Base-by-base conservation (phyloP, 257 asterid genomes). In the Jacaranda copaia region DNA sequence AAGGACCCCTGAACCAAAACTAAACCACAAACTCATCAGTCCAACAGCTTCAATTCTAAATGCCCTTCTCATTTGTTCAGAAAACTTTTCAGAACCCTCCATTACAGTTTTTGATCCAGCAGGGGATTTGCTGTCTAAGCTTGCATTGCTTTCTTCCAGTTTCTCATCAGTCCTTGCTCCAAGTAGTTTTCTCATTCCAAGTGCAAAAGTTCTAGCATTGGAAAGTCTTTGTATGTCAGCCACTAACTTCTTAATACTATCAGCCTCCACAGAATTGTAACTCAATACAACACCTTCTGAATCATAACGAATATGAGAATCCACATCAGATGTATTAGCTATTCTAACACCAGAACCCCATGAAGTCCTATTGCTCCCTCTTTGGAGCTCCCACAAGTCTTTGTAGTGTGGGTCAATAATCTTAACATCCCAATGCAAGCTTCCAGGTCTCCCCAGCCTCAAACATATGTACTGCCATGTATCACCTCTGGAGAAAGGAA, bases 21-120 rank as follows among this genome's bases (percentile, higher is more conserved):
- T 91, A 83, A 96, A 96, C 99, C 99, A 96, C 82, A 96, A 86
- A 85, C 99, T 96, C 93, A 88, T 93, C 49, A 92, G 85, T 76
- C 98, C 99, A 81, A 96, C 98, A 46, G 99, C 98, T 85, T 96
- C 99, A 65, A 96, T 92, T 87, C 88, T 93, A 79, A 96, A 96
- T 36, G 89, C 89, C 87, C 87, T 92, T 77, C 93, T 93, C 97
- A 93, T 81, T 81, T 93, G 97, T 76, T 90, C 98, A 43, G 96
- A 89, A 42, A 83, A 84, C 80, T 89, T 93, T 69, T 93, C 98
- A 78, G 85, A 79, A 25, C 87, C 87, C 71, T 93, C 95, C 9
- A 45, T 45, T 61, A 61, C 75, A 62, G 81, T 67, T 88, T 87
- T 96, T 73, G 68, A 70, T 74, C 96, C 93, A 82, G 84, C 79